A percentile compares a stretch with the other conserved stretches of the same genome.
Evolutionary conservation across 805 yeast species (phyloP).

Genomic region (Nadsonia fulvescens): DNA sequence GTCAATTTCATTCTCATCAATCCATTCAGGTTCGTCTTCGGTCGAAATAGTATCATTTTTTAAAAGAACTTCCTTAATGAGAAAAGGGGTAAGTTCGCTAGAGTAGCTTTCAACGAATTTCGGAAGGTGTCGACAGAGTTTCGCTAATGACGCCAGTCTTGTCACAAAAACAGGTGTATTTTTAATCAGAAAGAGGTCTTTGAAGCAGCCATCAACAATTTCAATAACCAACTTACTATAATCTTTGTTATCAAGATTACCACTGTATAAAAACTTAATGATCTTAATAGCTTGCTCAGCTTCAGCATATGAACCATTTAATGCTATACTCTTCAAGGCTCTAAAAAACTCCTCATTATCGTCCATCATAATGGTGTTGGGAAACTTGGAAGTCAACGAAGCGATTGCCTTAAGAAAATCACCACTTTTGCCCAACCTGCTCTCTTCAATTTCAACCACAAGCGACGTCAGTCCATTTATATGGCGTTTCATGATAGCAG

Average conservation of each 20-base stretch:
- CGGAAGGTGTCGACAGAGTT: conserved; percentile 33
- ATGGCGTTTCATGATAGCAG: conserved; percentile 47
- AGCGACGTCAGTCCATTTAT: conserved; percentile 28
- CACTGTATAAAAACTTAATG: conserved; percentile 32
- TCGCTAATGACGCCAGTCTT: conserved; percentile 41
- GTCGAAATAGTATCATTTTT: conserved; percentile 25
- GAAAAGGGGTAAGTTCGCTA: conserved; percentile 36
- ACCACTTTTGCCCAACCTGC: conserved; percentile 3
- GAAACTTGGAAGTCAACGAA: conserved; percentile 2
- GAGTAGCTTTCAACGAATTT: conserved; percentile 32
- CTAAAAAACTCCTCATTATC: conserved; percentile 1
- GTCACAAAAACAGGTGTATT: conserved; percentile 40
- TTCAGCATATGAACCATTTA: conserved; percentile 36
- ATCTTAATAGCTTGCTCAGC: conserved; percentile 49
- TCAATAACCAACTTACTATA: conserved; percentile 22
- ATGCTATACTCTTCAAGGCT: conserved; percentile 22
- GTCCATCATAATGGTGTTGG: conserved; percentile 1
- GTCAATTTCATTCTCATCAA: conserved; percentile 10
- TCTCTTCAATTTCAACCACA: conserved; percentile 17
- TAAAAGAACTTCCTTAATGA: conserved; percentile 46
- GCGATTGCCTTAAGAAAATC: not conserved
- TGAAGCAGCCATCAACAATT: conserved; percentile 7
- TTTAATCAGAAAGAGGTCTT: too few relatives aligned
- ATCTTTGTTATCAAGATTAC: conserved; percentile 26
- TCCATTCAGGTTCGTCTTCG: conserved; percentile 15